Evolutionary conservation across 2,329 filamentous ascomycete genomes (phyloP).

Genomic region (Penicillium digitatum): DNA sequence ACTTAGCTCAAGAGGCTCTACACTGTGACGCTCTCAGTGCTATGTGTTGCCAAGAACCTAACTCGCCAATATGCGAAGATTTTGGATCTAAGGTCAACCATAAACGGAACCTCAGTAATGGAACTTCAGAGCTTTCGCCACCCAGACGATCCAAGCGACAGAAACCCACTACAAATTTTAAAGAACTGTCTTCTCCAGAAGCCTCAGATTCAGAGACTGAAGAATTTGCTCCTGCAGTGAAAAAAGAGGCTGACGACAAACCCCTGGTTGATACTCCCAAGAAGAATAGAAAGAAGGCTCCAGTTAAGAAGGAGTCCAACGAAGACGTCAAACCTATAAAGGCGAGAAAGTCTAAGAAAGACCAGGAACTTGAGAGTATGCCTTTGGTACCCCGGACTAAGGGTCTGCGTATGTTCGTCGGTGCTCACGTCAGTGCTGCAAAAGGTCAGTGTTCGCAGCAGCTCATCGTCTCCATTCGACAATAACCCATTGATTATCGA

Average conservation of each 20-base stretch:
- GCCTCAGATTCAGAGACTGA: conserved; percentile 18
- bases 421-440: conserved; percentile 85
- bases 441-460: conserved; percentile 58
- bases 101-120: conserved; percentile 30
- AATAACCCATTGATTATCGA: conserved; percentile 7
- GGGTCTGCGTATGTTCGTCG: conserved; percentile 75
- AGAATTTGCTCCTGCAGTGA: not conserved
- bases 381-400: conserved; percentile 67
- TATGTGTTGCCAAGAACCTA: conserved; percentile 3
- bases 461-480: not conserved
- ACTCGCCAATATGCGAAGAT: conserved; percentile 3
- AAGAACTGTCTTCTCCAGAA: conserved; percentile 17
- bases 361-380: conserved; percentile 54
- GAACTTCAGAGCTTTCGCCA: conserved; percentile 22
- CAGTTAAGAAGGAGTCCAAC: conserved; percentile 15
- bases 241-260: conserved; percentile 8
- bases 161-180: conserved; percentile 22
- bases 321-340: conserved; percentile 40
- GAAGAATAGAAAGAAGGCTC: conserved; percentile 15
- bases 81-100: conserved; percentile 14
- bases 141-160: conserved; percentile 31
- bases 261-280: conserved; percentile 2
- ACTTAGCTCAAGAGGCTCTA: not conserved
- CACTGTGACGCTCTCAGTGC: not conserved
- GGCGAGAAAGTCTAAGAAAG: conserved; percentile 53